Conservation (phyloP, 2,329 filamentous ascomycete species). For the Pyricularia grisea region DNA sequence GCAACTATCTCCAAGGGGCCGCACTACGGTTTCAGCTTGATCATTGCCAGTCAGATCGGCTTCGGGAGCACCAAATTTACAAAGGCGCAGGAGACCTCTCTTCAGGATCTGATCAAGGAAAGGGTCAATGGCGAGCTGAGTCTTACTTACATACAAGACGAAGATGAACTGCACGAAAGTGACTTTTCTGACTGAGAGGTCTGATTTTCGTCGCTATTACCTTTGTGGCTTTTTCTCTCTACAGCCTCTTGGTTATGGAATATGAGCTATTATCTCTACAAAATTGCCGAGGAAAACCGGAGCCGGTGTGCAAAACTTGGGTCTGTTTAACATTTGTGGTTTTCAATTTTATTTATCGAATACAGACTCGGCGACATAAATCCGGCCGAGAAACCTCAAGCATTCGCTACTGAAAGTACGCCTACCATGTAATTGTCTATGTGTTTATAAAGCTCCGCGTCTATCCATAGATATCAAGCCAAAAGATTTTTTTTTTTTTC, state of each 20-base stretch:
- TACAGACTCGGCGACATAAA: not conserved
- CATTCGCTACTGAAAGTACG: not conserved
- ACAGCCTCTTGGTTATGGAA: not conserved
- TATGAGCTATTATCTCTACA: not conserved
- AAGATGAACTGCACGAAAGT: constrained; percentile 24
- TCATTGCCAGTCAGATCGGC: constrained; percentile 22
- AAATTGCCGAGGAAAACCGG: too few relatives aligned
- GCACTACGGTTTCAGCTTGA: constrained; percentile 21
- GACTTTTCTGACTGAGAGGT: constrained; percentile 21
- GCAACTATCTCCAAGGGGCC: not conserved
- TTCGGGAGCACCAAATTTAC: constrained; percentile 15
- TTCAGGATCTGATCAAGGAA: constrained; percentile 15
- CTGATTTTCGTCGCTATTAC: not conserved
- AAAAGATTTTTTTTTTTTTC: too few relatives aligned
- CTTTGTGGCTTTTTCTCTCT: not conserved
- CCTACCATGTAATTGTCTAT: not conserved
- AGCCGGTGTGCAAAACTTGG: too few relatives aligned
- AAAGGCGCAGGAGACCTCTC: constrained; percentile 13
- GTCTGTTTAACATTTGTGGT: too few relatives aligned
- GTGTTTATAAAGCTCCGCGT: not conserved
- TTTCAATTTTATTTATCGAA: not conserved
- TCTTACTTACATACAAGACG: constrained; percentile 21
- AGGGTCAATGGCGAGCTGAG: constrained; percentile 21
- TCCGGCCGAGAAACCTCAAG: not conserved
- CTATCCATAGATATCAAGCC: too few relatives aligned